Evolutionary conservation across 2,329 filamentous ascomycete species (phyloP).

Genomic region (Colletotrichum gloeosporioides): DNA sequence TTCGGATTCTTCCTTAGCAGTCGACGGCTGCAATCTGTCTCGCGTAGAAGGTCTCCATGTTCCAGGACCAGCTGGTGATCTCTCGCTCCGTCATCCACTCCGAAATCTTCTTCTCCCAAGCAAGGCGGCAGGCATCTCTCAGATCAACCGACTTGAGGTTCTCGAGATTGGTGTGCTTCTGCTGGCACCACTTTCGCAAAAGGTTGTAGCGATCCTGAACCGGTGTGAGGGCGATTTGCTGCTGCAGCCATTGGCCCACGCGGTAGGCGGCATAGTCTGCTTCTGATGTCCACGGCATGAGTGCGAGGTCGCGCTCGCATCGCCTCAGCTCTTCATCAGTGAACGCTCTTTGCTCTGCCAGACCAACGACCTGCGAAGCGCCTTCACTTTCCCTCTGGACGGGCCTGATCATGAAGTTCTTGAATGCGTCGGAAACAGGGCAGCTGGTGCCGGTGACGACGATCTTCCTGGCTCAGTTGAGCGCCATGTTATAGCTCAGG

Average conservation of each 20-base stretch:
- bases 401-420: not conserved
- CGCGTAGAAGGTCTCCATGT: not conserved
- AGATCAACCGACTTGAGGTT: not conserved
- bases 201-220: not conserved
- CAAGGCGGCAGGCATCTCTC: not conserved
- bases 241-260: not conserved
- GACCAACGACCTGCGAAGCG: not conserved
- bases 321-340: not conserved
- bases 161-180: not conserved
- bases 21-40: not conserved
- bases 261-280: not conserved
- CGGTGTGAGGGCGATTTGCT: not conserved
- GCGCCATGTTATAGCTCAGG: not conserved
- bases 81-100: not conserved
- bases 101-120: not conserved
- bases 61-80: not conserved
- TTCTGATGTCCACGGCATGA: not conserved
- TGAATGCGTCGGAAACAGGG: not conserved
- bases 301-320: not conserved
- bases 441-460: not conserved
- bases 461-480: not conserved
- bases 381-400: not conserved
- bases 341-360: accelerated
- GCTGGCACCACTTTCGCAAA: not conserved
- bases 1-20: accelerated